phyloP scores from a whole-genome alignment of 176 grass and related monocot species.

The Guadua angustifolia region DNA sequence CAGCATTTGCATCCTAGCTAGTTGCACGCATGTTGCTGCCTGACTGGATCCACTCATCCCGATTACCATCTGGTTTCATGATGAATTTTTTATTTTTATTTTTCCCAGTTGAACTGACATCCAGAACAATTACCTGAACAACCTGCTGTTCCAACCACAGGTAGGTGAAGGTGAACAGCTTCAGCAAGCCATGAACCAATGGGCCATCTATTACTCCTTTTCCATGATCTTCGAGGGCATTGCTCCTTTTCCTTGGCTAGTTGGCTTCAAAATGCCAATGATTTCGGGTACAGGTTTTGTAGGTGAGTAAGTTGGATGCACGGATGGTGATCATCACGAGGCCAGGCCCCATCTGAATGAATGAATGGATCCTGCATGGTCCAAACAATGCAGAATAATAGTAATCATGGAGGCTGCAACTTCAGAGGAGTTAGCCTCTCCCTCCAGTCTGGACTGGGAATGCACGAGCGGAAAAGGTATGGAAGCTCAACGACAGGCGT shows the following conservation, averaged over 20 bases:
- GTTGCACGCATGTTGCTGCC: background rate
- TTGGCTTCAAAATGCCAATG: background rate
- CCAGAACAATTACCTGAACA: constrained; percentile 5
- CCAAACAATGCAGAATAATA: background rate
- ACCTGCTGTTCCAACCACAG: constrained; percentile 7
- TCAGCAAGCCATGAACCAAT: background rate
- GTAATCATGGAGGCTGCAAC: background rate
- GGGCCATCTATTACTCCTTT: background rate
- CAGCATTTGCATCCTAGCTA: constrained; percentile 18
- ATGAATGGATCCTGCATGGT: background rate
- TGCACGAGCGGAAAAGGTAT: background rate
- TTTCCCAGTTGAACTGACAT: background rate
- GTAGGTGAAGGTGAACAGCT: constrained; percentile 7
- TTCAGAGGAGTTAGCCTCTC: background rate
- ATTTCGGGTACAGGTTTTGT: constrained; percentile 3
- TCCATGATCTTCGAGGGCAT: too few species aligned
- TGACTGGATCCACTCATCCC: background rate
- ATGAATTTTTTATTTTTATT: background rate
- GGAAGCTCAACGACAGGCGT: constrained; percentile 7
- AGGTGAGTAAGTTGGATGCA: background rate
- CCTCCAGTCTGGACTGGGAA: background rate
- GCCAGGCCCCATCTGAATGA: constrained; percentile 1
- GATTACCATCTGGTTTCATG: background rate
- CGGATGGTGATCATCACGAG: background rate
- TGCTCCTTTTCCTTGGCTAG: background rate